Evolutionary conservation across 2,329 filamentous ascomycete species (phyloP).

Genomic region (Nectriaceae sp.): DNA sequence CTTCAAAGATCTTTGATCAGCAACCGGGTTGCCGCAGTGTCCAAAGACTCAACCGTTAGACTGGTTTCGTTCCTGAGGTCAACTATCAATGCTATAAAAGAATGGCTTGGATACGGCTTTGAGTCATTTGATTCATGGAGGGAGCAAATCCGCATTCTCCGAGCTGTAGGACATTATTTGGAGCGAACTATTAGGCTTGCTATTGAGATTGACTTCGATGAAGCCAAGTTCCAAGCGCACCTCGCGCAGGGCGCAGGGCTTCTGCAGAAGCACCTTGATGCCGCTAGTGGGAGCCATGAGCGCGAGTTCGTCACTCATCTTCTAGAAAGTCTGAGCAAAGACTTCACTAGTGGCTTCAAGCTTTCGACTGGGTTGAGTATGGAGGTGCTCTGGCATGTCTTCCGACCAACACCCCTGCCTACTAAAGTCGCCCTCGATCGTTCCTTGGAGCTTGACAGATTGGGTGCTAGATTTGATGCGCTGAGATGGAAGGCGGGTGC

Average conservation of each 20-base stretch:
- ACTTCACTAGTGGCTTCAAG: slow-evolving; percentile 71
- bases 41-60: slow-evolving; percentile 62
- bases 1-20: slow-evolving; percentile 61
- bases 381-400: slow-evolving; percentile 74
- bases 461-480: slow-evolving; percentile 62
- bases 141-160: slow-evolving; percentile 36
- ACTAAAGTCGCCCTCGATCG: slow-evolving; percentile 47
- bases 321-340: slow-evolving; percentile 46
- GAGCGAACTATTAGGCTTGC: slow-evolving; percentile 53
- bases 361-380: slow-evolving; percentile 77
- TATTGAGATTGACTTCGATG: slow-evolving; percentile 53
- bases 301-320: slow-evolving; percentile 43
- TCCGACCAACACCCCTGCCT: slow-evolving; percentile 64
- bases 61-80: slow-evolving; percentile 53
- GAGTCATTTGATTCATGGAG: slow-evolving; percentile 32
- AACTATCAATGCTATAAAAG: slow-evolving; percentile 42
- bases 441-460: slow-evolving; percentile 52
- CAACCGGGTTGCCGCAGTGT: slow-evolving; percentile 54
- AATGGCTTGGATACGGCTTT: slow-evolving; percentile 42
- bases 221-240: slow-evolving; percentile 66
- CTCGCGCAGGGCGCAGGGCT: slow-evolving; percentile 52
- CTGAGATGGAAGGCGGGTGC: slow-evolving; percentile 60
- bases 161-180: slow-evolving; percentile 53
- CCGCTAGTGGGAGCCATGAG: slow-evolving; percentile 25
- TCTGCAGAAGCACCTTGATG: slow-evolving; percentile 37